Conservation (phyloP, 2,329 filamentous ascomycete species). For the Atkinsonella texensis region DNA sequence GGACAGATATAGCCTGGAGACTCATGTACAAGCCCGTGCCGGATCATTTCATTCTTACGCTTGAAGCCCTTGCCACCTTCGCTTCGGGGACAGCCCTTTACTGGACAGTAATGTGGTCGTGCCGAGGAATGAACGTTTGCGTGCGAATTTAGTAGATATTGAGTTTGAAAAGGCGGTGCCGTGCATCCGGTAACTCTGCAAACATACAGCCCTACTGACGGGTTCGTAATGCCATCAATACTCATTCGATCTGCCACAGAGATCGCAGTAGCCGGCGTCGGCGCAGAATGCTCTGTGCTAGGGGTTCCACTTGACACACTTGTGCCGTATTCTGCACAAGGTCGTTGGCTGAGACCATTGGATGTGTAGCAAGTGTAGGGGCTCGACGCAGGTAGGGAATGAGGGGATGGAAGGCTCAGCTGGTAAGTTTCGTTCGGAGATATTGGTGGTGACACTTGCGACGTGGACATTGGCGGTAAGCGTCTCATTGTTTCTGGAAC, state of each 20-base stretch:
- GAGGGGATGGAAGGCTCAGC: constrained; percentile 36
- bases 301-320: constrained; percentile 34
- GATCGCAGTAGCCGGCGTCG: constrained; percentile 28
- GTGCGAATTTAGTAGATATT: constrained; percentile 68
- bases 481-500: constrained; percentile 21
- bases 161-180: constrained; percentile 64
- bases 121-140: constrained; percentile 58
- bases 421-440: constrained; percentile 36
- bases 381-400: constrained; percentile 26
- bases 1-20: constrained; percentile 94
- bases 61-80: constrained; percentile 58
- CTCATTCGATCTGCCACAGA: constrained; percentile 42
- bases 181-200: constrained; percentile 54
- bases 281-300: constrained; percentile 30
- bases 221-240: constrained; percentile 44
- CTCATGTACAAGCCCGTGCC: constrained; percentile 78
- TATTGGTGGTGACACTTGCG: constrained; percentile 31
- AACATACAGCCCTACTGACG: constrained; percentile 38
- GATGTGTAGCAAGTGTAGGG: constrained; percentile 24
- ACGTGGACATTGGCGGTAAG: constrained; percentile 18
- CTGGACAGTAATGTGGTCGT: constrained; percentile 53
- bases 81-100: constrained; percentile 48
- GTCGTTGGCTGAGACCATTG: constrained; percentile 21
- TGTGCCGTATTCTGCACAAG: constrained; percentile 30
- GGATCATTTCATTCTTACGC: constrained; percentile 62